Base-by-base conservation (phyloP, 371 early-diverging fungal species). In the Rhizomucor pusillus region DNA sequence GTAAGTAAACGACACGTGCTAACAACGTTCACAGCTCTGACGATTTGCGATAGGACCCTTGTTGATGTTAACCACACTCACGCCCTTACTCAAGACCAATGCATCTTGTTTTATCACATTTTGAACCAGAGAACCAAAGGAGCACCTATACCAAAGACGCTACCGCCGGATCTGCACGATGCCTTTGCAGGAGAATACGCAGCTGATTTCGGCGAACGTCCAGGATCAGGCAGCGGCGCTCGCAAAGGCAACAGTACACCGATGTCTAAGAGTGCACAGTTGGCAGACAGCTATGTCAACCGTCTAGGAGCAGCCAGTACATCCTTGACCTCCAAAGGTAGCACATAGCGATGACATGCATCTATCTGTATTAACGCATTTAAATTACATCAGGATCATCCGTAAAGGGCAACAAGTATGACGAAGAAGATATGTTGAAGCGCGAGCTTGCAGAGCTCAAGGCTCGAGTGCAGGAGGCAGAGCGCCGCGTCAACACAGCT, bases 11-110 rank as follows among this genome's bases (percentile, higher is more conserved):
- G 20, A n/a, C 33, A 3, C 4, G 5, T 4, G n/a, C n/a, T 25
- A 24, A 4, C 3, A 41, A 14, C 11, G 19, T 11, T 14, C 37
- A 37, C 14, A 9, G 37, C 14, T 20, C 33, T 18, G 13, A 18
- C 16, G 7, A 1, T 14, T 12, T 10, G 14, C 3, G 19, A 20
- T 9, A 84, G 84, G 82, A 69, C 79, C 1, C 57, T 84, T 9
- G 80, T 84, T 19, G 81, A 86, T 59, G 86, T 86, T 3, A 84
- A 86, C 45, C 77, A 79, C 43, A 73, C 80, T 10, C 81, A 81
- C 56, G 75, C 76, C 39, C 69, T 86, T 20, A 82, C 82, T 11
- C 81, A 81, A 63, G 86, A 86, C 51, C 83, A 82, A 61, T 81
- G 82, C 40, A 63, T 86, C 39, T 73, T 71, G 46, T 82, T 80